phyloP scores from a whole-genome alignment of 2,329 filamentous ascomycete genomes.

The Penicillium verrucosum region DNA sequence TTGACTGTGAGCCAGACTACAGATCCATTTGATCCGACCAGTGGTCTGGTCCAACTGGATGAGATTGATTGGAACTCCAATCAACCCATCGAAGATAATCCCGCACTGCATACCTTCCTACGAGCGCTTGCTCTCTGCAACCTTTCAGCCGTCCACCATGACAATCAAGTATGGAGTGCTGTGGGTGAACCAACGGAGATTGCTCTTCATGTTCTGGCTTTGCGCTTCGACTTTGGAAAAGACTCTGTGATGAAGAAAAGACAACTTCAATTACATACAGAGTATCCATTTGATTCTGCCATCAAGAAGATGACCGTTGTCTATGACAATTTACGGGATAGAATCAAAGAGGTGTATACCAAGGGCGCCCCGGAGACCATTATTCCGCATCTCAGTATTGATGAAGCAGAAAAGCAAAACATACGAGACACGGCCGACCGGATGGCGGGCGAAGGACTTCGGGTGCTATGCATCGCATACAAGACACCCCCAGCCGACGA shows the following conservation, averaged over 20 bases:
- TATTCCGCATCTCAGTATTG: slow-evolving; percentile 33
- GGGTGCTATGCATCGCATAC: slow-evolving; percentile 57
- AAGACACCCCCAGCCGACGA: slow-evolving; percentile 29
- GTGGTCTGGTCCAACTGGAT: slow-evolving; percentile 45
- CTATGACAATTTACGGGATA: slow-evolving; percentile 40
- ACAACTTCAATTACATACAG: slow-evolving; percentile 38
- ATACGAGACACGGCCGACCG: slow-evolving; percentile 49
- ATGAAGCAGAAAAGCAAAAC: slow-evolving; percentile 17
- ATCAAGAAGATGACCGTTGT: slow-evolving; percentile 67
- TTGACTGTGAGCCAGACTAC: slow-evolving; percentile 53
- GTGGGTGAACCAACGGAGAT: slow-evolving; percentile 66
- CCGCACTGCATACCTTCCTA: slow-evolving; percentile 50
- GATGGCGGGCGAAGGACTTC: slow-evolving; percentile 58
- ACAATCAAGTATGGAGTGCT: slow-evolving; percentile 49
- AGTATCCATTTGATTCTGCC: slow-evolving; percentile 63
- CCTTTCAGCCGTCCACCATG: slow-evolving; percentile 50
- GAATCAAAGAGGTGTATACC: slow-evolving; percentile 49
- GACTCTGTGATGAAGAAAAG: slow-evolving; percentile 39
- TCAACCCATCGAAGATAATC: slow-evolving; percentile 23
- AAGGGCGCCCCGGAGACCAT: slow-evolving; percentile 63
- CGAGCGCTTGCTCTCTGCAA: slow-evolving; percentile 56
- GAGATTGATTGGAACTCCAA: slow-evolving; percentile 30
- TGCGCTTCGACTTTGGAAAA: slow-evolving; percentile 55
- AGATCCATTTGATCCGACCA: slow-evolving; percentile 55
- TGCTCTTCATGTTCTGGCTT: slow-evolving; percentile 63